A percentile compares a stretch with the other conserved stretches of the same genome.
Conservation (phyloP, 2,329 filamentous ascomycete species). For the Cercospora sp. region DNA sequence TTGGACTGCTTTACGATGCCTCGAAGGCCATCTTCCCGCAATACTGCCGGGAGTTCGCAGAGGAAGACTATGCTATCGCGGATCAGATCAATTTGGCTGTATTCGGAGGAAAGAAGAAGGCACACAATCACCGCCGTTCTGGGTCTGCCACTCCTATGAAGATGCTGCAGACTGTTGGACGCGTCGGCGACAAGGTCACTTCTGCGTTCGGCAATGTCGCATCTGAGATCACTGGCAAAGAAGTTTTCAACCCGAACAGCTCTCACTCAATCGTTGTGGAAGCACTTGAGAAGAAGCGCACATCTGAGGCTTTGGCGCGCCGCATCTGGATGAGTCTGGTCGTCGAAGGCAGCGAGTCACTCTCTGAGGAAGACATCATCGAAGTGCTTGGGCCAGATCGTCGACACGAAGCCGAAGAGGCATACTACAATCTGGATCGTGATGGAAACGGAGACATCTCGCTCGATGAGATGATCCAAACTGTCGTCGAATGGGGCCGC, state of each 20-base stretch:
- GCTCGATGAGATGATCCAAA: constrained; percentile 91
- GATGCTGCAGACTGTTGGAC: constrained; percentile 68
- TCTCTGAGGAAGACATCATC: constrained; percentile 77
- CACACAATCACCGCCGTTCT: constrained; percentile 48
- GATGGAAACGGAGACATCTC: constrained; percentile 93
- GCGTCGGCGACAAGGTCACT: constrained; percentile 89
- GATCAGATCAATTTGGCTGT: constrained; percentile 65
- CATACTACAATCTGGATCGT: constrained; percentile 75
- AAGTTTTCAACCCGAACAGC: constrained; percentile 89
- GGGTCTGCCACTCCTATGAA: constrained; percentile 75
- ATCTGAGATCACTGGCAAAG: constrained; percentile 90
- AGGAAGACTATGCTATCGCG: constrained; percentile 90
- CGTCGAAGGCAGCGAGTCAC: constrained; percentile 77
- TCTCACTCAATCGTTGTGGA: constrained; percentile 87
- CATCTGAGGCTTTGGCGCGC: constrained; percentile 87
- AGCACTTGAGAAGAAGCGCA: constrained; percentile 78
- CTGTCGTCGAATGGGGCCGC: constrained; percentile 77
- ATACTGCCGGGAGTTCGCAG: constrained; percentile 84
- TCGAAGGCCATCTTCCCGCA: constrained; percentile 86
- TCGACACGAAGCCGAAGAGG: constrained; percentile 78
- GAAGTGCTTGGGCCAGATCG: constrained; percentile 81
- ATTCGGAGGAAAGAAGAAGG: constrained; percentile 53
- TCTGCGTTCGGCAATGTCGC: constrained; percentile 91
- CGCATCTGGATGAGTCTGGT: constrained; percentile 99
- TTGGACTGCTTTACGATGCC: constrained; percentile 85